Evolutionary conservation across 768 basidiomycete genomes (phyloP), one percentile per base, ranked within the genome.

Genomic region (Suillus subalutaceus): DNA sequence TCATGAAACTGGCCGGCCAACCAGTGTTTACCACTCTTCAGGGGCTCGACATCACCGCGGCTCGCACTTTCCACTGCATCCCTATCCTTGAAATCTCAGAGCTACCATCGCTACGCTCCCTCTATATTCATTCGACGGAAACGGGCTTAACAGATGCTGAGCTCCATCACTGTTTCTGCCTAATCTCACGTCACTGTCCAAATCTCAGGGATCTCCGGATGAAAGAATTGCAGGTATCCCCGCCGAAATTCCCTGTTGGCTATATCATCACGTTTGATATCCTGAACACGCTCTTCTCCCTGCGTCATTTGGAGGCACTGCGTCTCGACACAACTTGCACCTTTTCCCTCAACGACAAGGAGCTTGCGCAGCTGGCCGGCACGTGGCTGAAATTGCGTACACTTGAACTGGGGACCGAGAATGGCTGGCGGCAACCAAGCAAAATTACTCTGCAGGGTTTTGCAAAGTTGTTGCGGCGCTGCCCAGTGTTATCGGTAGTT

Each of bases 361-460:
- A 35, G n/a, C 50, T 63, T n/a, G 32, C 50, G 10, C n/a, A 63
- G 23, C 16, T 63, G 4, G 62, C 50, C 8, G 16, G 30, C 23
- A 35, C 32, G 15, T 63, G 62, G 62, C 62, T 56, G n/a, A 50
- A 63, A 15, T 58, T 63, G 18, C 58, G 23, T 30, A 16, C 26
- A 41, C 58, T 59, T 59, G 58, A 59, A 26, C 58, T 59, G 23
- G 58, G 40, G 9, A 59, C 16, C 12, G 38, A 41, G 40, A 59
- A 59, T 2, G 75, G 75, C 0, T 75, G 75, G 75, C 75, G 77
- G 40, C 69, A 77, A 30, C 68, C 72, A 0, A 69, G 74, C 62
- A 72, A 64, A 61, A 44, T 38, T 12, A 32, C 75, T 0, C 65
- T 75, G 18, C 65, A 63, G 5, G 75, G 75, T 1, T 30, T 75